phyloP scores from a whole-genome alignment of 257 asterid species.

The Solanum corneliomulleri region DNA sequence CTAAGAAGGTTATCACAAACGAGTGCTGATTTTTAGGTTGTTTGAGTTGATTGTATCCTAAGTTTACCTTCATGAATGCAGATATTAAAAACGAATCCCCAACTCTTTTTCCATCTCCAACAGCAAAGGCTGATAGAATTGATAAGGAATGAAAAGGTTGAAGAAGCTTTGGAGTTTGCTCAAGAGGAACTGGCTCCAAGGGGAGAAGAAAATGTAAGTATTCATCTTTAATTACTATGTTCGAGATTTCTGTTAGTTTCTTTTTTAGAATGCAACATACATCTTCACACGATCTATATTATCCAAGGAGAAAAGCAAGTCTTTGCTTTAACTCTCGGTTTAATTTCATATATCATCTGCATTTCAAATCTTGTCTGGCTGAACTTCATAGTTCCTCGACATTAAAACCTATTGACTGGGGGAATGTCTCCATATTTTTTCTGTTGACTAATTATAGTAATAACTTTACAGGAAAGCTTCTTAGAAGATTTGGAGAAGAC shows the following conservation, averaged over 20 bases:
- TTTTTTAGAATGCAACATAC: not conserved
- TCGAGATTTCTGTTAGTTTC: not conserved
- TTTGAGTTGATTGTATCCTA: not conserved
- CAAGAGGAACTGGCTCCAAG: slow-evolving; percentile 92
- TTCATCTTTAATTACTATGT: not conserved
- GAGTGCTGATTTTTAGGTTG: not conserved
- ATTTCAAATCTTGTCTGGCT: not conserved
- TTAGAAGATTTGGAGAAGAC: slow-evolving; percentile 82
- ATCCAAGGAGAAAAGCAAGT: not conserved
- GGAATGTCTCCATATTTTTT: not conserved
- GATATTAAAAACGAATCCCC: slow-evolving; percentile 83
- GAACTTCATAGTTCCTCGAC: not conserved
- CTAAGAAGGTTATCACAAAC: not conserved
- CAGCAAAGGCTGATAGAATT: slow-evolving; percentile 82
- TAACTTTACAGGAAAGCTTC: slow-evolving; percentile 40
- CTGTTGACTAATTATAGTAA: not conserved
- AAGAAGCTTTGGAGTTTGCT: slow-evolving; percentile 86
- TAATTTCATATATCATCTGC: not conserved
- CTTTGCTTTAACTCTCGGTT: not conserved
- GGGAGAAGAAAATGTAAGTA: slow-evolving; percentile 79
- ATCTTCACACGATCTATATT: not conserved
- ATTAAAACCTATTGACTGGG: not conserved
- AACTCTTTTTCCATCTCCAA: slow-evolving; percentile 80
- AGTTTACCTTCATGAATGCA: slow-evolving; percentile 21
- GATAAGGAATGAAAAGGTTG: slow-evolving; percentile 60